phyloP scores from a whole-genome alignment of 768 basidiomycete species.

The Cystobasidium ongulense region DNA sequence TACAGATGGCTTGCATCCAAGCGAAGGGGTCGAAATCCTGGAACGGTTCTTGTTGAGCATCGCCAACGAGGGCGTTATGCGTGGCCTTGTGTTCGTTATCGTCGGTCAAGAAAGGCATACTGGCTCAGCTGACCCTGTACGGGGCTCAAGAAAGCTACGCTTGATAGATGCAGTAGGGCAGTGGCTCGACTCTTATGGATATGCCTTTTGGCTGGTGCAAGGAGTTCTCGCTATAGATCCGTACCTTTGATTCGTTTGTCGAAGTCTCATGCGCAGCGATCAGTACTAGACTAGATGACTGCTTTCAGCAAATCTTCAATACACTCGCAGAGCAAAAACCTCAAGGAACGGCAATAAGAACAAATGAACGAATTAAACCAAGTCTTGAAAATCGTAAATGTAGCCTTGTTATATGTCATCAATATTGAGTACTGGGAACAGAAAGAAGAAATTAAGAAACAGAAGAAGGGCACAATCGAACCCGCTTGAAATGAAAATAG shows the following conservation, averaged over 20 bases:
- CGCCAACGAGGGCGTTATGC: neutral
- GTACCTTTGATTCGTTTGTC: slow-evolving; percentile 10
- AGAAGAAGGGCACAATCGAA: too few relatives aligned
- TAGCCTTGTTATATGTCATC: too few relatives aligned
- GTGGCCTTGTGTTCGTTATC: slow-evolving; percentile 12
- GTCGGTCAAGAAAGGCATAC: slow-evolving; percentile 27
- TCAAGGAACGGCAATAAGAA: too few relatives aligned
- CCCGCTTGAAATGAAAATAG: too few relatives aligned
- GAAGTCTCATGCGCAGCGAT: too few relatives aligned
- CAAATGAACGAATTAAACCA: too few relatives aligned
- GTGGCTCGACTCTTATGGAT: slow-evolving; percentile 2
- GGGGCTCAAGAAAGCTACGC: slow-evolving; percentile 1
- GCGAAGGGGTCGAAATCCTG: slow-evolving; percentile 67
- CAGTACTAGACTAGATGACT: too few relatives aligned
- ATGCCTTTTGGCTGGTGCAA: slow-evolving; percentile 14
- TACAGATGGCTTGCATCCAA: slow-evolving; percentile 83
- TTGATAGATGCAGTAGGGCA: slow-evolving; percentile 17
- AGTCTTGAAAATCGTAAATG: too few relatives aligned
- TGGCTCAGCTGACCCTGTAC: neutral
- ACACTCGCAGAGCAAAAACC: too few relatives aligned
- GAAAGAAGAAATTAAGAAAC: too few relatives aligned
- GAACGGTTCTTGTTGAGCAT: slow-evolving; percentile 13
- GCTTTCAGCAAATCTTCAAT: too few relatives aligned
- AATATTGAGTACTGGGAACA: too few relatives aligned
- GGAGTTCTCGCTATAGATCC: slow-evolving; percentile 19